These are phyloP conservation scores for Hymenoscyphus fructigenus DNA, from an alignment of 2,329 filamentous ascomycete species.

Conservation along the genomic window DNA sequence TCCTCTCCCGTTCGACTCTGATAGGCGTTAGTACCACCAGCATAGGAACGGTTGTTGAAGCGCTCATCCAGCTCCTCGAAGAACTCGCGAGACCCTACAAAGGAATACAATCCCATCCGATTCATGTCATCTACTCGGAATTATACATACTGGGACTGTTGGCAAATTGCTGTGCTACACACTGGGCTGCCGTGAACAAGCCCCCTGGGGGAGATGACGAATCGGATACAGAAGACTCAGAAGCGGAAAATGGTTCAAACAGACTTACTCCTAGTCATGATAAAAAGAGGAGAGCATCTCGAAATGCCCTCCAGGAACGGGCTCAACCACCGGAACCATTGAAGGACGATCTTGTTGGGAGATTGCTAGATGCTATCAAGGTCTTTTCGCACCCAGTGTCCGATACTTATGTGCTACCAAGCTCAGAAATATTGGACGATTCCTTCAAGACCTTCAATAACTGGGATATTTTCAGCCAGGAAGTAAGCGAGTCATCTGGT, in stretches of 20 bases:
- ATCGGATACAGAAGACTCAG: conserved; percentile 27
- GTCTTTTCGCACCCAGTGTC: conserved; percentile 58
- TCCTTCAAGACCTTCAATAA: conserved; percentile 25
- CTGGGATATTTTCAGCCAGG: conserved; percentile 36
- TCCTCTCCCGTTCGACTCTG: conserved; percentile 60
- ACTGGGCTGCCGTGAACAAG: conserved; percentile 52
- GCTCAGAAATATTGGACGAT: conserved; percentile 58
- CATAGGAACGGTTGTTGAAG: conserved; percentile 54
- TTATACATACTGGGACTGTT: conserved; percentile 62
- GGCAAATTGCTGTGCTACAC: conserved; percentile 63
- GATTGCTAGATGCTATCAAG: conserved; percentile 56
- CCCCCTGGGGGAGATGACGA: conserved; percentile 18
- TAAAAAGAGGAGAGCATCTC: conserved; percentile 29
- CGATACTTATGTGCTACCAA: conserved; percentile 55
- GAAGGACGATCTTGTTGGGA: conserved; percentile 51
- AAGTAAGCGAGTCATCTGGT: conserved; percentile 31
- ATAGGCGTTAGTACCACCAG: conserved; percentile 58
- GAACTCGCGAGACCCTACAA: conserved; percentile 57
- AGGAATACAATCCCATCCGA: conserved; percentile 51
- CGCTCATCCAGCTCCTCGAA: conserved; percentile 57
- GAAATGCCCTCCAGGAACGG: conserved; percentile 27
- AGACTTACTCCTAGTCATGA: conserved; percentile 11
- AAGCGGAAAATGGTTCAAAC: conserved; percentile 21
- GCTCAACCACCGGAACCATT: conserved; percentile 38
- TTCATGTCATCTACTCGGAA: conserved; percentile 62